Conservation (phyloP, 305 asterid species). For the Caryopteris hybrid region DNA sequence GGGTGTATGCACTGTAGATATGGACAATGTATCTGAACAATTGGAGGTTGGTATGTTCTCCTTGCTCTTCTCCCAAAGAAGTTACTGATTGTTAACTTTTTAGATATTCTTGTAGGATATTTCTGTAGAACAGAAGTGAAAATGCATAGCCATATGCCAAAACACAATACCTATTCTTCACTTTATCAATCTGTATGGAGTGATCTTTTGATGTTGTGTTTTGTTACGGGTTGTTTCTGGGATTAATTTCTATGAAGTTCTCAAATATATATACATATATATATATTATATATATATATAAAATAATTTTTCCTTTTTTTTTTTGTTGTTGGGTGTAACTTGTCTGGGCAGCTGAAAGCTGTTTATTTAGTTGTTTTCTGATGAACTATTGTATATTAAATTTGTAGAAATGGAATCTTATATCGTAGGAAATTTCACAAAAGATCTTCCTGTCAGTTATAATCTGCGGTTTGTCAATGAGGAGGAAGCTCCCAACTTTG, state of each 20-base stretch:
- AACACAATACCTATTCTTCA: neutral
- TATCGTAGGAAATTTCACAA: neutral
- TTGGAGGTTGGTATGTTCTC: conserved; percentile 71
- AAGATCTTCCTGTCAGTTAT: neutral
- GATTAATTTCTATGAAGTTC: neutral
- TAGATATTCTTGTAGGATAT: neutral
- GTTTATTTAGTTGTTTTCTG: neutral
- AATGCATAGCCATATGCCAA: neutral
- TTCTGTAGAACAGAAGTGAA: neutral
- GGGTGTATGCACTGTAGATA: conserved; percentile 93
- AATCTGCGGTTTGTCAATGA: neutral
- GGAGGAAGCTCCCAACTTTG: neutral
- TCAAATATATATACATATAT: too few relatives aligned
- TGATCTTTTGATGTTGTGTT: neutral
- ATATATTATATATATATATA: too few relatives aligned
- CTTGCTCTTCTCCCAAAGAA: conserved; percentile 21
- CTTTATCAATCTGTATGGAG: neutral
- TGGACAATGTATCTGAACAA: conserved; percentile 71
- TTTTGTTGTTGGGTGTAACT: neutral
- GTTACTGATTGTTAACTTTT: conserved; percentile 12
- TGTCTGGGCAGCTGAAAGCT: neutral
- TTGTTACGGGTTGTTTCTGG: too few relatives aligned
- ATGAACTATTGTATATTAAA: too few relatives aligned
- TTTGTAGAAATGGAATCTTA: too few relatives aligned
- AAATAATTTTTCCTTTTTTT: neutral